Evolutionary conservation across 805 yeast genomes (phyloP).

Genomic region (Candida bentonensis): DNA sequence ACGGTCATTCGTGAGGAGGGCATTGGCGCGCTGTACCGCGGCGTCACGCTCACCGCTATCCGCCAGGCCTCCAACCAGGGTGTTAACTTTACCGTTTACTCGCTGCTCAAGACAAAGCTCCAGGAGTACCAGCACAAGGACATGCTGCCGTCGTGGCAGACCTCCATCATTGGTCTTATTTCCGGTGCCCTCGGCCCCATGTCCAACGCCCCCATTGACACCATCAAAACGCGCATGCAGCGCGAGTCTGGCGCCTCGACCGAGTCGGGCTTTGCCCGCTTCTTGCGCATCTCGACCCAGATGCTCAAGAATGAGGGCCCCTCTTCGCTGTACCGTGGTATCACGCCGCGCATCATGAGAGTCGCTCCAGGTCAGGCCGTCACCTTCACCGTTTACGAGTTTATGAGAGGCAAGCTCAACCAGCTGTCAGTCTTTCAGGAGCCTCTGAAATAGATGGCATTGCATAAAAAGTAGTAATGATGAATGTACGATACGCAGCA

Average conservation of each 20-base stretch:
- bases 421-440: neutral
- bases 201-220: slow-evolving; percentile 94
- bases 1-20: slow-evolving; percentile 87
- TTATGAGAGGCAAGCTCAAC: neutral
- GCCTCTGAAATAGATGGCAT: neutral
- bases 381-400: slow-evolving; percentile 92
- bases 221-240: slow-evolving; percentile 93
- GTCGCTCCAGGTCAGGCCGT: slow-evolving; percentile 99
- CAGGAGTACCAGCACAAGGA: slow-evolving; percentile 42
- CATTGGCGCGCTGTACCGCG: slow-evolving; percentile 73
- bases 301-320: slow-evolving; percentile 82
- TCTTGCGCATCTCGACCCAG: slow-evolving; percentile 64
- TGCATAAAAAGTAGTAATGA: no score
- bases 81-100: slow-evolving; percentile 92
- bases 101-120: slow-evolving; percentile 61
- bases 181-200: slow-evolving; percentile 98
- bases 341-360: slow-evolving; percentile 97
- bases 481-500: no score
- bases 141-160: slow-evolving; percentile 82
- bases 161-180: slow-evolving; percentile 76
- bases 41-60: slow-evolving; percentile 90
- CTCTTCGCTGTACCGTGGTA: slow-evolving; percentile 85
- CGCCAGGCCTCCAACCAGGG: slow-evolving; percentile 98
- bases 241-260: slow-evolving; percentile 55
- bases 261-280: slow-evolving; percentile 63